Evolutionary conservation across 2,329 filamentous ascomycete genomes (phyloP), one percentile per base, ranked within the genome.

Genomic region (Raffaelea ambrosiae): DNA sequence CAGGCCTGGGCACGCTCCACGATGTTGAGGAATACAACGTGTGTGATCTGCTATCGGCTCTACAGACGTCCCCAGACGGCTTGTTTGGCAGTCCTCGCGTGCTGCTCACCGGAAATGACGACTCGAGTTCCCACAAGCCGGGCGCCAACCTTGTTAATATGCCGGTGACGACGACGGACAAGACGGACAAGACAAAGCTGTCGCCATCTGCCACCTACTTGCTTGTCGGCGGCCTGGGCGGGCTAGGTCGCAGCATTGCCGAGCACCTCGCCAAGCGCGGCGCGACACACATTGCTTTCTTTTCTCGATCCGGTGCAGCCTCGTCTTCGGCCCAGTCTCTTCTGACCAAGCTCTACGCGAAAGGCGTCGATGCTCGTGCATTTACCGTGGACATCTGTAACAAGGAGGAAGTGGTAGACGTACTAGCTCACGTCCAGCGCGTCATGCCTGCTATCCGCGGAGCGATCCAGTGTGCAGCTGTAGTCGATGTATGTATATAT

Each of bases 171-270:
- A 21, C 53, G n/a, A 41, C 43, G 1, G 22, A 20, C 10, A 23
- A 33, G 11, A 11, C 18, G 1, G n/a, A n/a, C 26, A 13, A 29
- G 13, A 13, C 26, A 29, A 11, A 18, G 3, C 43, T 53, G 10
- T 50, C 49, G 2, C 7, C 47, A 0, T 33, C 40, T 1, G 66
- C 61, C 1, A 73, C 74, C 1, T 83, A 82, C 48, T 55, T 82
- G 3, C 59, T 83, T 3, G 67, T 70, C 4, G 79, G 79, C 16
- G 76, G 77, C 1, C 66, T 79, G 0, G 76, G 77, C 16, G 79
- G 78, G 11, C 64, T 83, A 0, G 79, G 78, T 1, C 66, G 68
- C 31, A 72, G 68, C 53, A 71, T 81, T 35, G 70, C 76, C 2
- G 63, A 67, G 46, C 66, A 76, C 47, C 65, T 83, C n/a, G 56